phyloP scores from a whole-genome alignment of 306 rosid genomes.

The Canavalia ensiformis region DNA sequence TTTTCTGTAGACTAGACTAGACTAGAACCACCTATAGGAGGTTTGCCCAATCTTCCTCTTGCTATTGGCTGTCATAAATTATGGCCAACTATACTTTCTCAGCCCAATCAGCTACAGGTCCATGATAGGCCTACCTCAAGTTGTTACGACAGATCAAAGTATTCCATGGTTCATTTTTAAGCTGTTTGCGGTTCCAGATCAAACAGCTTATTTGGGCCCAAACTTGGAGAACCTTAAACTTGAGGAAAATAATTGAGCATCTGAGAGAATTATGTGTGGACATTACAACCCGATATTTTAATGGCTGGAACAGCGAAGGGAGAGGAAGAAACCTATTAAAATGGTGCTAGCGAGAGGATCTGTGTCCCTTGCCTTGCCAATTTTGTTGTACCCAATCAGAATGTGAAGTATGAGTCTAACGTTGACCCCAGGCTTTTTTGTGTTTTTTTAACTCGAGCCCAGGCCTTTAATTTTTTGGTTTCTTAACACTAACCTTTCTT shows the following conservation, averaged over 20 bases:
- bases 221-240: slow-evolving; percentile 39
- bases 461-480: neutral
- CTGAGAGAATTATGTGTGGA: slow-evolving; percentile 41
- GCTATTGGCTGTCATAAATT: slow-evolving; percentile 31
- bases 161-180: slow-evolving; percentile 13
- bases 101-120: slow-evolving; percentile 38
- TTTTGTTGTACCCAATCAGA: slow-evolving; percentile 50
- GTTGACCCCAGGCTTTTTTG: slow-evolving; percentile 25
- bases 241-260: slow-evolving; percentile 25
- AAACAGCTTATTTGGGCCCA: slow-evolving; percentile 11
- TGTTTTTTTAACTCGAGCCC: neutral
- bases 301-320: slow-evolving; percentile 42
- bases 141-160: slow-evolving; percentile 26
- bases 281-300: slow-evolving; percentile 16
- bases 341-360: slow-evolving; percentile 33
- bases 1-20: slow-evolving; percentile 50
- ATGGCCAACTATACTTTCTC: slow-evolving; percentile 31
- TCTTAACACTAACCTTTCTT: slow-evolving; percentile 11
- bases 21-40: slow-evolving; percentile 44
- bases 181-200: neutral
- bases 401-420: slow-evolving; percentile 34
- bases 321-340: slow-evolving; percentile 34
- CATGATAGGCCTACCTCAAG: slow-evolving; percentile 30
- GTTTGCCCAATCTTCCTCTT: slow-evolving; percentile 46
- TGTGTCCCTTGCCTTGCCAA: slow-evolving; percentile 36